These are phyloP conservation scores for Megacollybia platyphylla DNA, from an alignment of 1,284 basidiomycete genomes.

Conservation along the genomic window DNA sequence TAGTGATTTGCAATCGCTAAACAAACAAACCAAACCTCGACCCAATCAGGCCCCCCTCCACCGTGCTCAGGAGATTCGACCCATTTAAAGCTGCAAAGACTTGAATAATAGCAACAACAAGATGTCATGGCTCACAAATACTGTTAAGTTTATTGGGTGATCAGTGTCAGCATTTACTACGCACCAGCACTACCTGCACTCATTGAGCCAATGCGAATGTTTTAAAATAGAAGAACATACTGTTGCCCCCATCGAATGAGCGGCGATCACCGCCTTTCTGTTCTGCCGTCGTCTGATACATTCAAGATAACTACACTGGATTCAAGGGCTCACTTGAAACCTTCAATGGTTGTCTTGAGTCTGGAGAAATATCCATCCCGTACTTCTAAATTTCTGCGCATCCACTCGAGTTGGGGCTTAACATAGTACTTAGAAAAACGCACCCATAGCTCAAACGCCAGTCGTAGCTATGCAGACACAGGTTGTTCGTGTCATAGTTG, in stretches of 20 bases:
- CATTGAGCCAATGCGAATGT: conserved; percentile 2
- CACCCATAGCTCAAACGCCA: conserved; percentile 72
- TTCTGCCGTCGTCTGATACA: conserved; percentile 47
- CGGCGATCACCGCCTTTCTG: conserved; percentile 79
- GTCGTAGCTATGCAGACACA: conserved; percentile 82
- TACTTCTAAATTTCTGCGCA: conserved; percentile 43
- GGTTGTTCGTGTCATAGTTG: conserved; percentile 85
- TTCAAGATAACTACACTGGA: neutral
- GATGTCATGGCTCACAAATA: conserved; percentile 7
- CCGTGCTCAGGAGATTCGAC: conserved; percentile 79
- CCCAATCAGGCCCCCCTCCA: conserved; percentile 82
- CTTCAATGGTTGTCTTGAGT: conserved; percentile 79
- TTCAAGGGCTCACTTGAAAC: conserved; percentile 48
- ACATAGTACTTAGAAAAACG: neutral
- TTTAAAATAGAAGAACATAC: conserved; percentile 19
- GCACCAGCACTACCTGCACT: conserved; percentile 32
- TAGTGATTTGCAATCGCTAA: conserved; percentile 1
- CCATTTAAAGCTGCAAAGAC: conserved; percentile 87
- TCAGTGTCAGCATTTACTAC: neutral
- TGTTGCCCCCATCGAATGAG: conserved; percentile 84
- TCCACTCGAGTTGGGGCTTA: neutral
- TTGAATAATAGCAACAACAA: neutral
- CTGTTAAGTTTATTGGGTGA: neutral
- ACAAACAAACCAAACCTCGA: conserved; percentile 48
- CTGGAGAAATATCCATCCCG: conserved; percentile 90